phyloP scores from a whole-genome alignment of 495 filamentous ascomycete species.

The Cercophora samala region DNA sequence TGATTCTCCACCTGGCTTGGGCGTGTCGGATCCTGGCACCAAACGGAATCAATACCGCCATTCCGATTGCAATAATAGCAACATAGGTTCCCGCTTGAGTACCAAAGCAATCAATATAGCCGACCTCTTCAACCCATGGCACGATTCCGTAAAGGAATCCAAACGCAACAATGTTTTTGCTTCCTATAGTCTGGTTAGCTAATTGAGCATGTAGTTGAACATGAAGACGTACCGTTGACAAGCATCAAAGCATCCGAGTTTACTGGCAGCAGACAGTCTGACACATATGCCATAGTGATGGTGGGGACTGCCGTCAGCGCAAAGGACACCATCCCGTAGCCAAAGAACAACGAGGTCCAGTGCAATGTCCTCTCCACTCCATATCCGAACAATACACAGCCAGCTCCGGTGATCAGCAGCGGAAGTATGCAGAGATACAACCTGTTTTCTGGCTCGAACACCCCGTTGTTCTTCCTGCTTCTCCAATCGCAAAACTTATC shows the following conservation, averaged over 20 bases:
- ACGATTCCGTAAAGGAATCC: slow-evolving; percentile 34
- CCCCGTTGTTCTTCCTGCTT: slow-evolving; percentile 45
- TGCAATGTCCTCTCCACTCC: slow-evolving; percentile 31
- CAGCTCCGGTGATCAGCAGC: slow-evolving; percentile 36
- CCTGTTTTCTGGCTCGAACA: slow-evolving; percentile 56
- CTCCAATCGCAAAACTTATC: slow-evolving; percentile 47
- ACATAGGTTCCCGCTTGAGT: slow-evolving; percentile 50
- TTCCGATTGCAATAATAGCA: slow-evolving; percentile 30
- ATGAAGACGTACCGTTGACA: slow-evolving; percentile 31
- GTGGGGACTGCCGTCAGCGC: slow-evolving; percentile 37
- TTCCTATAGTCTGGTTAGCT: slow-evolving; percentile 22
- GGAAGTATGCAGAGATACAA: slow-evolving; percentile 47
- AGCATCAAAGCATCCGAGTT: slow-evolving; percentile 38
- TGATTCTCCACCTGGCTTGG: slow-evolving; percentile 34
- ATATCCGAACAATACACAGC: slow-evolving; percentile 40
- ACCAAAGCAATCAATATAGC: slow-evolving; percentile 51
- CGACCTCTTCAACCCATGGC: slow-evolving; percentile 49
- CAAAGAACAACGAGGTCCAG: slow-evolving; percentile 36
- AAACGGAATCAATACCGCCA: slow-evolving; percentile 32
- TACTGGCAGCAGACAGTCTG: slow-evolving; percentile 34
- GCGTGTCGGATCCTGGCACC: slow-evolving; percentile 31
- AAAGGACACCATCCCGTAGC: slow-evolving; percentile 35
- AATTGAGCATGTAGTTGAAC: too few relatives aligned
- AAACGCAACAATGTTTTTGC: slow-evolving; percentile 36
- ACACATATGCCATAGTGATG: slow-evolving; percentile 36